Evolutionary conservation across 805 yeast species (phyloP), one percentile per base, ranked within the genome.

Genomic region (Zygoascus flipseniorum): DNA sequence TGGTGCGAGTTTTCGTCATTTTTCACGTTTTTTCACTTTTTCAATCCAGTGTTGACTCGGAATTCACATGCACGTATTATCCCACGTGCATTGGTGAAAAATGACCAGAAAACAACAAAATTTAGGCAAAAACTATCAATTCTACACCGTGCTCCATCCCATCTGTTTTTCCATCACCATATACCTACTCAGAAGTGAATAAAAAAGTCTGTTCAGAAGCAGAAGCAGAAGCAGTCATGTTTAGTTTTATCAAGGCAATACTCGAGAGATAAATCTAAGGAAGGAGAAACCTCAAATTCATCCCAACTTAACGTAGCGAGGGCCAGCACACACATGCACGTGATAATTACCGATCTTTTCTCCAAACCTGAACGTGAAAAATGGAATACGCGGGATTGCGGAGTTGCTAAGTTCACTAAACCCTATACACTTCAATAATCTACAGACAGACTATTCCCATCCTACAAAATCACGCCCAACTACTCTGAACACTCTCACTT

Each of bases 401-500:
- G 28, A 23, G 6, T 4, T 23, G 28, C 28, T 3, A 6, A 23
- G 6, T 23, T 23, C 28, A 23, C 28, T 35, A 13, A 10, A 35
- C 8, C 16, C 16, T 13, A 35, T 35, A 13, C 16, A 35, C 8
- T 35, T 11, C 8, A 35, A 35, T 35, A 13, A 5, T 35, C 39
- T 35, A 16, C 45, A 47, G 11, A 18, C 4, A 35, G 5, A 32
- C 47, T 56, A 52, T 35, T 63, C 63, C 96, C 96, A 89, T 3
- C 82, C 85, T 43, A 89, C 78, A 62, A 76, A 83, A 37, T 78
- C 81, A 56, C 88, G 79, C 11, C 86, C 87, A 32, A 89, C 84
- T 6, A 80, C 79, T 63, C 98, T 79, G 69, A 83, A 93, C 3
- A 90, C 86, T 58, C 86, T 78, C 11, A 92, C 71, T 60, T 81